A percentile compares a stretch with the other conserved stretches of the same genome.
These are phyloP conservation scores for Russula foetens DNA, from an alignment of 768 basidiomycete genomes.

Conservation along the genomic window DNA sequence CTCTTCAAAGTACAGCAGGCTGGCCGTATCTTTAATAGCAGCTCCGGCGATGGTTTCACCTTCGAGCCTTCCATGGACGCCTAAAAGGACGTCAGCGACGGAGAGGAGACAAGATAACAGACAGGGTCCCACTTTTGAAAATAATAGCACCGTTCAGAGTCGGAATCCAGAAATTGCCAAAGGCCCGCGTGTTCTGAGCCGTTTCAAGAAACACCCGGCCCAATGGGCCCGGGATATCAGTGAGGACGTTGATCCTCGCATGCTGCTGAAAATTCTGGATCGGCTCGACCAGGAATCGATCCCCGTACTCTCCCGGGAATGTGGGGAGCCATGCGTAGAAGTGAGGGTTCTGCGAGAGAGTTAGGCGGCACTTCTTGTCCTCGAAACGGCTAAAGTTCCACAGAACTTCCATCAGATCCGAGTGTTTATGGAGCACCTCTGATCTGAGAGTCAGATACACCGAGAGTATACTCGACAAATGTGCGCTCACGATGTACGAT, in stretches of 20 bases:
- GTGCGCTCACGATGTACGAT: background rate
- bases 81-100: background rate
- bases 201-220: constrained; percentile 8
- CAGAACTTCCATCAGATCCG: too few species aligned
- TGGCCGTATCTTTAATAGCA: background rate
- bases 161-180: constrained; percentile 5
- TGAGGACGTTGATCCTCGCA: background rate
- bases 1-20: background rate
- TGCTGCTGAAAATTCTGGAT: background rate
- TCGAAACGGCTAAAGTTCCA: too few species aligned
- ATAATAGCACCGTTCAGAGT: background rate
- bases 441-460: too few species aligned
- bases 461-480: background rate
- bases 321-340: too few species aligned
- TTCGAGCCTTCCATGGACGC: background rate
- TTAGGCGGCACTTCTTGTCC: too few species aligned
- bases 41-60: background rate
- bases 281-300: background rate
- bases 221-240: background rate
- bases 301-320: background rate
- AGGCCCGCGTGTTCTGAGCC: background rate
- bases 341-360: too few species aligned
- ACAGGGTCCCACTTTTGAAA: background rate
- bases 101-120: background rate
- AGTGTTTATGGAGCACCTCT: too few species aligned